Evolutionary conservation across 345 rosid genomes (phyloP).

Genomic region (Pistacia vera): DNA sequence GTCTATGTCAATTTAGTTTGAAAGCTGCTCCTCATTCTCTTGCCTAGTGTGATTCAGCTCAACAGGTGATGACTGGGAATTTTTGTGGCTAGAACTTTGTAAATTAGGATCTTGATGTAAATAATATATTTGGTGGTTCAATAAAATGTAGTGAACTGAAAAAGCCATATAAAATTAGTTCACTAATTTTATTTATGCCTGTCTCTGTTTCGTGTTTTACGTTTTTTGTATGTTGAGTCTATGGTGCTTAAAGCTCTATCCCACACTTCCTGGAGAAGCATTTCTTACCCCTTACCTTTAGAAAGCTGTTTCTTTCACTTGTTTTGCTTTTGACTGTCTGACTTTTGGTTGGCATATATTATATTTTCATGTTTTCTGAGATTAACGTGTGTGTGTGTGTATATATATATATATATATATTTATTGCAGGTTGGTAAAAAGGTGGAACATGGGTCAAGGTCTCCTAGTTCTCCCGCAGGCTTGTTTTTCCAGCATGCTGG

Average conservation of each 20-base stretch:
- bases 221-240: background rate
- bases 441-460: slow-evolving; percentile 36
- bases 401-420: background rate
- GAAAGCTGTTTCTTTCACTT: background rate
- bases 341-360: background rate
- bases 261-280: background rate
- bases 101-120: too few relatives aligned
- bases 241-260: background rate
- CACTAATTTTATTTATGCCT: background rate
- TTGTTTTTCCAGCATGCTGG: slow-evolving; percentile 77
- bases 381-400: background rate
- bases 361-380: background rate
- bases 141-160: too few relatives aligned
- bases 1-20: too few relatives aligned
- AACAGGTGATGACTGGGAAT: too few relatives aligned
- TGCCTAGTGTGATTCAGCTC: too few relatives aligned
- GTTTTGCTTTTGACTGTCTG: background rate
- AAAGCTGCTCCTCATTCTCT: too few relatives aligned
- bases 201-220: background rate
- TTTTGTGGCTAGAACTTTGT: too few relatives aligned
- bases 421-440: slow-evolving; percentile 51
- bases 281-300: background rate
- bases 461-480: slow-evolving; percentile 51
- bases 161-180: too few relatives aligned
- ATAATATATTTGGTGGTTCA: too few relatives aligned